These are phyloP conservation scores for Trichoderma polysporum DNA, from an alignment of 2,329 filamentous ascomycete species.

Conservation along the genomic window DNA sequence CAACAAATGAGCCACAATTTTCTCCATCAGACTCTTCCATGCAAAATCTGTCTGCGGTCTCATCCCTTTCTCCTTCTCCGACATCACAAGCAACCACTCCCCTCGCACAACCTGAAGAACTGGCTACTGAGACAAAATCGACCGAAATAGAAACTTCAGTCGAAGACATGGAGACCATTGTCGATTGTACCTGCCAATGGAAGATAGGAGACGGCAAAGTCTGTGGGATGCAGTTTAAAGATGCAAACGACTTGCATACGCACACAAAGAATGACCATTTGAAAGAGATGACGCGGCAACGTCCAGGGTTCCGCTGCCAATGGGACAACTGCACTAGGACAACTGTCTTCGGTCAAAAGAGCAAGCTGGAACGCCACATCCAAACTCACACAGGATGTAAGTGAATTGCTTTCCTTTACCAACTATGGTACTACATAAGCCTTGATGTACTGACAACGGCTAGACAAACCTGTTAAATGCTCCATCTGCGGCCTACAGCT, in stretches of 20 bases:
- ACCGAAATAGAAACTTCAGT: slow-evolving; percentile 13
- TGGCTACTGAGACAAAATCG: neutral
- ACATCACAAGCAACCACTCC: slow-evolving; percentile 33
- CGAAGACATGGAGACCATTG: slow-evolving; percentile 20
- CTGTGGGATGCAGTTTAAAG: slow-evolving; percentile 40
- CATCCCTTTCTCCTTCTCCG: slow-evolving; percentile 29
- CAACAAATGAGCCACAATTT: slow-evolving; percentile 21
- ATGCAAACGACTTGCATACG: slow-evolving; percentile 52
- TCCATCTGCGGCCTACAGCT: slow-evolving; percentile 56
- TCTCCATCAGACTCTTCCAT: slow-evolving; percentile 28
- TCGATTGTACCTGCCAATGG: slow-evolving; percentile 39
- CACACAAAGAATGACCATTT: slow-evolving; percentile 56
- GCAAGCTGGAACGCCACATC: slow-evolving; percentile 64
- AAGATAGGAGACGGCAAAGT: slow-evolving; percentile 25
- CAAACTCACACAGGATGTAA: slow-evolving; percentile 64
- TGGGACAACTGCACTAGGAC: slow-evolving; percentile 58
- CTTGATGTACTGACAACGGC: neutral
- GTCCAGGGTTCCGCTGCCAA: slow-evolving; percentile 51
- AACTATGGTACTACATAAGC: neutral
- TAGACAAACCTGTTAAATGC: slow-evolving; percentile 61
- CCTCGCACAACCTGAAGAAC: slow-evolving; percentile 28
- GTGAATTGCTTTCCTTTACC: slow-evolving; percentile 29
- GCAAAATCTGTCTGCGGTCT: slow-evolving; percentile 27
- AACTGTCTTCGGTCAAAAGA: slow-evolving; percentile 56
- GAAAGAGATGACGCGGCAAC: slow-evolving; percentile 43